phyloP scores from a whole-genome alignment of 1,284 basidiomycete species.

The Sanghuangporus weigelae region DNA sequence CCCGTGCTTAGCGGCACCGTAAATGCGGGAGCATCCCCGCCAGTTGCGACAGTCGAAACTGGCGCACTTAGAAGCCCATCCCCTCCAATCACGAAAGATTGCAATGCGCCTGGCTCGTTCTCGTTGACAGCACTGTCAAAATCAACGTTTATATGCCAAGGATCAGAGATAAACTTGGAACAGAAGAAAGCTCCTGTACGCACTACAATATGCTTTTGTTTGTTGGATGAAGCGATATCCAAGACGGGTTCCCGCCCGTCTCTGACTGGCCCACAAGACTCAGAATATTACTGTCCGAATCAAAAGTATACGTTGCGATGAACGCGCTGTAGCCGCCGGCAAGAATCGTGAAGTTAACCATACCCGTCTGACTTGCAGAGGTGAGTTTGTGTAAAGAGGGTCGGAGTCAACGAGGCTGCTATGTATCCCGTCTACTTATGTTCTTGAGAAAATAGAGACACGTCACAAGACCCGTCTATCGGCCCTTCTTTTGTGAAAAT shows the following conservation, averaged over 20 bases:
- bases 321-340: slow-evolving; percentile 57
- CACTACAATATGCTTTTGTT: slow-evolving; percentile 57
- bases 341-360: slow-evolving; percentile 57
- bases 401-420: background rate
- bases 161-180: background rate
- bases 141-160: background rate
- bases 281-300: slow-evolving; percentile 40
- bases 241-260: slow-evolving; percentile 49
- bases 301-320: slow-evolving; percentile 57
- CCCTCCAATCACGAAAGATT: slow-evolving; percentile 47
- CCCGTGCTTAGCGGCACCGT: slow-evolving; percentile 46
- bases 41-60: slow-evolving; percentile 43
- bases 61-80: slow-evolving; percentile 43
- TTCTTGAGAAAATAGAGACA: background rate
- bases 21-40: slow-evolving; percentile 49
- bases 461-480: background rate
- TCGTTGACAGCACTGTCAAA: slow-evolving; percentile 51
- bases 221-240: slow-evolving; percentile 47
- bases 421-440: background rate
- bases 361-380: slow-evolving; percentile 22
- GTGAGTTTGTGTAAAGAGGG: background rate
- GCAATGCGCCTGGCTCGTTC: slow-evolving; percentile 38
- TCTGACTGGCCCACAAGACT: slow-evolving; percentile 42
- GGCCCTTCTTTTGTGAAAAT: background rate
- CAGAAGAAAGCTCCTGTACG: slow-evolving; percentile 19